Base-by-base conservation (phyloP, 169 alveolate species). In the Plasmodium coatneyi region DNA sequence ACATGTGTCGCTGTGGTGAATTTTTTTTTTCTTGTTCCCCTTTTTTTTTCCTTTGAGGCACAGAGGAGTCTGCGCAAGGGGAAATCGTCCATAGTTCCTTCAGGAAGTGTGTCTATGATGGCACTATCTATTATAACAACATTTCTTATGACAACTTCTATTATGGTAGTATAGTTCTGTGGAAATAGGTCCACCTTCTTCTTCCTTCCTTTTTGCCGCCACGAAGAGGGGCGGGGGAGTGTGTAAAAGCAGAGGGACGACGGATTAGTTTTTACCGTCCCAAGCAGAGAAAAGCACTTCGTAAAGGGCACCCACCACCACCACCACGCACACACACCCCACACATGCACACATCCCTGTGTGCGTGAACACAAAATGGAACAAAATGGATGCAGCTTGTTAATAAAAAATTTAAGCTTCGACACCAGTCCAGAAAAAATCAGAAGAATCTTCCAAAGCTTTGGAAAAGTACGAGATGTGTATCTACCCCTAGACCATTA, bases 401-500 rank as follows among this genome's bases (percentile, higher is more conserved):
- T 97, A 78, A 81, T 97, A 78, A 95, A 98, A 39, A 97, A 97
- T 91, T 94, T 97, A 82, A 92, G 97, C 80, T 97, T 84, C 84
- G 95, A 96, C 25, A 97, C 99, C 14, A 95, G 97, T 28, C 96
- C 98, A 25, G 96, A 96, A 9, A 79, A 95, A 30, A 98, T 97
- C 32, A 92, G 98, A 43, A 97, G 93, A 84, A 92, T 95, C 30
- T 97, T 97, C 87, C 98, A 97, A 76, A 86, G 92, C 83, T 95
- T 97, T 66, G 98, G 99, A 7, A 95, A 95, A 72, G 95, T 97
- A n/a, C 92, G 97, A 41, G 98, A 97, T 84, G 99, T 97, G 25
- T 97, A 97, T 92, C 94, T 97, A 56, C 98, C 98, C 16, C 94
- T 96, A 28, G 98, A 97, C 25, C 97, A 92, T 83, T 83, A 86